These are phyloP conservation scores for Themeda triandra DNA, from an alignment of 176 grass and related monocot species.

Conservation along the genomic window DNA sequence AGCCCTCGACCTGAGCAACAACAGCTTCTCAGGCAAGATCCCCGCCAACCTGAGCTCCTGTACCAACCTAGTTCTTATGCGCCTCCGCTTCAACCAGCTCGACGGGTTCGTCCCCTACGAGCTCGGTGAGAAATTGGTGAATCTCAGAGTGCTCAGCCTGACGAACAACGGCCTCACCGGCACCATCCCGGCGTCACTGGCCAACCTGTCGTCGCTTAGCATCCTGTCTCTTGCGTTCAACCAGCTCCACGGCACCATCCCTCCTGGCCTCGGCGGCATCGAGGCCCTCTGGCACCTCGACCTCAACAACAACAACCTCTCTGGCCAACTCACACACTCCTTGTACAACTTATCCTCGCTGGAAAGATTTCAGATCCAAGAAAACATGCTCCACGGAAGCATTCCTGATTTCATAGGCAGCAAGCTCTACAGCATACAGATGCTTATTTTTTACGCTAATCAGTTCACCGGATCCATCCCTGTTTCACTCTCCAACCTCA, in stretches of 20 bases:
- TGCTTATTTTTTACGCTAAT: accelerated
- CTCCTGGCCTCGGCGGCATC: background rate
- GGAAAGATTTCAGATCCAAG: too few species aligned
- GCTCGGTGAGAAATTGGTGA: too few species aligned
- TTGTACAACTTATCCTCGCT: too few species aligned
- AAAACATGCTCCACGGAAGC: background rate
- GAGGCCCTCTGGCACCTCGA: too few species aligned
- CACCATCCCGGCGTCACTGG: too few species aligned
- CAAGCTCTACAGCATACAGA: background rate
- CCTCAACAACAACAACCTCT: too few species aligned
- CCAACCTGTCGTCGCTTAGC: background rate
- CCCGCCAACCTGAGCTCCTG: conserved; percentile 11
- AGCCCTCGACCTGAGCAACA: background rate
- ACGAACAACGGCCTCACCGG: too few species aligned
- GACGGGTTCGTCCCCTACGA: too few species aligned
- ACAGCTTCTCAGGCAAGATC: background rate
- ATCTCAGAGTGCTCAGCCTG: too few species aligned
- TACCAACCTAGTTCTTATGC: background rate
- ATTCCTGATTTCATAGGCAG: background rate
- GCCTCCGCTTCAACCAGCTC: too few species aligned
- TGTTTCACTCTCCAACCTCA: background rate
- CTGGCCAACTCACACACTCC: too few species aligned
- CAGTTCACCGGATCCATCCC: background rate
- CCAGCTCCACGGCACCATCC: background rate
- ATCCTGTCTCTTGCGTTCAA: background rate